Base-by-base conservation (phyloP, 1,284 basidiomycete species). In the Meripilus lineatus region DNA sequence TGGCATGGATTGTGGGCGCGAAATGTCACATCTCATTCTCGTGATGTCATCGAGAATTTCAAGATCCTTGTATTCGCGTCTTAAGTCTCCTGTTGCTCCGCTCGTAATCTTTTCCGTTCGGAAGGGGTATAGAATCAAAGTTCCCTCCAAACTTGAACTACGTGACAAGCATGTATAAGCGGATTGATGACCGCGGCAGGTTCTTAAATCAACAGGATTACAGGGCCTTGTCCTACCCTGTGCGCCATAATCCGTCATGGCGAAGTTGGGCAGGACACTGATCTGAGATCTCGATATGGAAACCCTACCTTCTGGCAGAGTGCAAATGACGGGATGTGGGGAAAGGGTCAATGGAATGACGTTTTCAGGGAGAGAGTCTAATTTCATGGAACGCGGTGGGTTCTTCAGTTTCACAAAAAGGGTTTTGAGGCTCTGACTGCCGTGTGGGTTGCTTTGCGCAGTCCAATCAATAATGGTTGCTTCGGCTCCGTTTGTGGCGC, bases 171-270 rank as follows among this genome's bases (percentile, higher is more conserved):
- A 54, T 6, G 66, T 69, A 34, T 70, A 72, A 33, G 61, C 56
- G 13, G 59, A 58, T 32, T 61, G 58, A 52, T 65, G 64, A 26
- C 35, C 51, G 24, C 42, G 32, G 36, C 61, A 61, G 22, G 60
- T 50, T 6, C 51, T 45, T 1, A 70, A 32, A 49, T 70, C 58
- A 15, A 66, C 59, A 3, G 60, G 49, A 58, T 69, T 71, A 5
- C 45, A 40, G 3, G 24, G 15, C 18, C 65, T 32, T 3, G 65
- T 66, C 40, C 67, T 63, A 5, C 69, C 70, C 52, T 72, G 68
- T 0, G 63, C 65, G 1, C 54, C 50, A 57, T 62, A 70, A 44
- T 70, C 68, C 13, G 68, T 70, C 62, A 70, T 71, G 3, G 64
- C 58, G 62, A 71, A 71, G 44, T 70, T 68, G 0, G 61, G 61